Percentiles rank a stretch among this genome's conserved stretches.
These are phyloP conservation scores for Pythium angustatum DNA, from an alignment of 352 stramenopile genomes.

Conservation along the genomic window DNA sequence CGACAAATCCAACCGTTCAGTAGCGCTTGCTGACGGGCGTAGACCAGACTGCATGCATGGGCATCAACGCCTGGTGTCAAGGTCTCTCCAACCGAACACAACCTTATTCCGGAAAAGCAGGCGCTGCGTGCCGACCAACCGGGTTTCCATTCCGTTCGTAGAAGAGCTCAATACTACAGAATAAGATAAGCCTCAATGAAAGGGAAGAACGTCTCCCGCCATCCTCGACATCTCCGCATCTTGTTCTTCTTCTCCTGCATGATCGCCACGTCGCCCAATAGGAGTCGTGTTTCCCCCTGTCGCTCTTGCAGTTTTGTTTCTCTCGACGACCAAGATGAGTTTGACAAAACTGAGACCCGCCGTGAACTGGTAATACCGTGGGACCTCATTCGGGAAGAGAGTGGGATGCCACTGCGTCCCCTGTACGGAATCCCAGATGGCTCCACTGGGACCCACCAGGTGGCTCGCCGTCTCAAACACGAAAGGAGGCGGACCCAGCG, in stretches of 20 bases:
- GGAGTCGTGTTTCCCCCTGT: too few species aligned
- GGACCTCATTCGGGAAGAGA: slow-evolving; percentile 6
- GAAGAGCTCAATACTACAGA: too few species aligned
- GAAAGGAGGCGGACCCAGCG: too few species aligned
- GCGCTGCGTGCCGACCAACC: neutral
- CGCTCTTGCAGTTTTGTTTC: too few species aligned
- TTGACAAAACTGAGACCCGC: slow-evolving; percentile 2
- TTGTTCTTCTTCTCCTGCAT: slow-evolving; percentile 1
- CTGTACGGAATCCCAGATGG: slow-evolving; percentile 32
- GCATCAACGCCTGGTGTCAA: neutral
- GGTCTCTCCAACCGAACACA: neutral
- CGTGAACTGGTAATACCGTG: neutral
- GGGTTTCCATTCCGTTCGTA: too few species aligned
- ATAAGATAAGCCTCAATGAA: too few species aligned
- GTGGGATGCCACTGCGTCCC: slow-evolving; percentile 9
- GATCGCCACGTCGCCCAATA: too few species aligned
- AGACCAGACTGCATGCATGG: neutral
- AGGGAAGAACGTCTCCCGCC: too few species aligned
- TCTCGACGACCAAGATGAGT: neutral
- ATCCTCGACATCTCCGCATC: too few species aligned
- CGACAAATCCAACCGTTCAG: neutral
- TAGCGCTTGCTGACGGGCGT: neutral
- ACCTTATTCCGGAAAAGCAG: slow-evolving; percentile 16
- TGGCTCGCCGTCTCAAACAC: slow-evolving; percentile 9
- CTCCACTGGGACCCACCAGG: slow-evolving; percentile 32